phyloP scores from a whole-genome alignment of 306 rosid genomes.

The Trifolium fragiferum region DNA sequence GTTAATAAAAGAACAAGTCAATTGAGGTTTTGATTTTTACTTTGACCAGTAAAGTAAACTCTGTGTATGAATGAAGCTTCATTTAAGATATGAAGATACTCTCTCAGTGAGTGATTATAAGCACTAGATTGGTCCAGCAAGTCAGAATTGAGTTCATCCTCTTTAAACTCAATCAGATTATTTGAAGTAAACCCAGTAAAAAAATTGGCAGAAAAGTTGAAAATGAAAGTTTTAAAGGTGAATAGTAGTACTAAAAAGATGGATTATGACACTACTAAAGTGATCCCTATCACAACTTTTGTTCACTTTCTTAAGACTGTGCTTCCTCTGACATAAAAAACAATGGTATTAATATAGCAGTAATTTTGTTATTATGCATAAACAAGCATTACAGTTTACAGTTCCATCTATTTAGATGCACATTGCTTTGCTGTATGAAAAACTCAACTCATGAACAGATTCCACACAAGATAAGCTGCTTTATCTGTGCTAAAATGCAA shows the following conservation, averaged over 20 bases:
- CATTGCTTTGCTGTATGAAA: conserved; percentile 37
- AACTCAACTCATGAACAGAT: conserved; percentile 30
- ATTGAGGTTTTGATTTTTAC: conserved; percentile 42
- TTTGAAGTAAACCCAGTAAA: not conserved
- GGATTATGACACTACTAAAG: conserved; percentile 41
- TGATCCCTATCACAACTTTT: conserved; percentile 6
- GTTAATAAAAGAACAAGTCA: conserved; percentile 38
- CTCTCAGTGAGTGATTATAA: not conserved
- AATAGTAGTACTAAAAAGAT: conserved; percentile 39
- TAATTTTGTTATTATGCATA: conserved; percentile 26
- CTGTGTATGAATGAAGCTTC: conserved; percentile 28
- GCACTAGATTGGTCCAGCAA: conserved; percentile 8
- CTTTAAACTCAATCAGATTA: conserved; percentile 9
- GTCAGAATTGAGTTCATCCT: conserved; percentile 18
- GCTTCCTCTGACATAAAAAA: conserved; percentile 51
- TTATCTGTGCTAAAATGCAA: conserved; percentile 41
- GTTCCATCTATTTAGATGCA: conserved; percentile 35
- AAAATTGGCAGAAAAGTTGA: conserved; percentile 18
- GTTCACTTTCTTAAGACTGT: conserved; percentile 51
- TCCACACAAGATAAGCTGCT: conserved; percentile 38
- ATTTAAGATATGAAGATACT: not conserved
- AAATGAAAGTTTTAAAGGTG: conserved; percentile 41
- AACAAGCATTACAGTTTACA: conserved; percentile 38
- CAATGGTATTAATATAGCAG: conserved; percentile 37
- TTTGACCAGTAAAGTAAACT: conserved; percentile 48